phyloP scores from a whole-genome alignment of 768 basidiomycete genomes.

The Collybiopsis luxurians region DNA sequence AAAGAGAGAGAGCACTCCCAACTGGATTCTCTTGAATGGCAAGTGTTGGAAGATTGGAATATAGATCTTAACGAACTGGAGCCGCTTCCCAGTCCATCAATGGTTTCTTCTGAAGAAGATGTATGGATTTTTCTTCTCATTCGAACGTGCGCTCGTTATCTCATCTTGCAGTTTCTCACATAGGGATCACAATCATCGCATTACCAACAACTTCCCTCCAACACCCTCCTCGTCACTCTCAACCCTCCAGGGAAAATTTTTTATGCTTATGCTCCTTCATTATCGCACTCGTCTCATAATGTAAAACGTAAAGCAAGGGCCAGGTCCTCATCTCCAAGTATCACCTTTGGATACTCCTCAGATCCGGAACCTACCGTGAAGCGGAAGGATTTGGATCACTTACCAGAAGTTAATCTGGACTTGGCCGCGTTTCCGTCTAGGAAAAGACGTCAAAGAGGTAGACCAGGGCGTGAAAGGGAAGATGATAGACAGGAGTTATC shows the following conservation, averaged over 20 bases:
- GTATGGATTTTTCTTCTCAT: slow-evolving; percentile 1
- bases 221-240: slow-evolving; percentile 68
- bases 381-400: slow-evolving; percentile 39
- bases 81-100: slow-evolving; percentile 47
- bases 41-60: slow-evolving; percentile 64
- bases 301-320: slow-evolving; percentile 13
- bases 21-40: slow-evolving; percentile 43
- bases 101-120: slow-evolving; percentile 38
- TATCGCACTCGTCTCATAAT: slow-evolving; percentile 19
- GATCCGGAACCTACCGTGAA: slow-evolving; percentile 60
- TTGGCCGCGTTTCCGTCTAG: slow-evolving; percentile 23
- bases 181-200: background rate
- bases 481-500: slow-evolving; percentile 11
- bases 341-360: slow-evolving; percentile 61
- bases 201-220: slow-evolving; percentile 53
- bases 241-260: slow-evolving; percentile 59
- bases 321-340: slow-evolving; percentile 57
- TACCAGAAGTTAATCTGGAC: slow-evolving; percentile 10
- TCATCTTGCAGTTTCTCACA: background rate
- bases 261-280: slow-evolving; percentile 41
- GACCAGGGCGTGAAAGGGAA: slow-evolving; percentile 10
- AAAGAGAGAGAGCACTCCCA: slow-evolving; percentile 41
- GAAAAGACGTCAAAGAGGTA: slow-evolving; percentile 29
- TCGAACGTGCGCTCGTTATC: background rate
- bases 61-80: slow-evolving; percentile 57